Evolutionary conservation across 805 yeast species (phyloP).

Genomic region (Wickerhamomyces xylosicus): DNA sequence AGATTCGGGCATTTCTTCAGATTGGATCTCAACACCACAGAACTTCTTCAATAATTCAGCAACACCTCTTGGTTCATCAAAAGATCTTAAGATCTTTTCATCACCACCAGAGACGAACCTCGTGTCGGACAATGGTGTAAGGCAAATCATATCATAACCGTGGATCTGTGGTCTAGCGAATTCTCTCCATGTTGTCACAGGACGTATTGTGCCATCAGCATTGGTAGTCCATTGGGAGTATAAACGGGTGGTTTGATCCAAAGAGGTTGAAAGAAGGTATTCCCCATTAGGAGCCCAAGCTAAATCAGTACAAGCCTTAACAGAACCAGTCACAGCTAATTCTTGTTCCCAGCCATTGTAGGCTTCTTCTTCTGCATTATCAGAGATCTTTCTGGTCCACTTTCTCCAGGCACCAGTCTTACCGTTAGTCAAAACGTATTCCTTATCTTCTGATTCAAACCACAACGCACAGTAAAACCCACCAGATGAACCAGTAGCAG

Average conservation of each 20-base stretch:
- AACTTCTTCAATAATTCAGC: conserved; percentile 47
- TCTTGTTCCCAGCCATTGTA: conserved; percentile 35
- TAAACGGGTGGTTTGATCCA: conserved; percentile 89
- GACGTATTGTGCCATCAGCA: conserved; percentile 21
- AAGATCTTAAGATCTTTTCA: conserved; percentile 83
- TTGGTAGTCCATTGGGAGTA: conserved; percentile 50
- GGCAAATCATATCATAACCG: conserved; percentile 91
- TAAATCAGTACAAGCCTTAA: conserved; percentile 63
- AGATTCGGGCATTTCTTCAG: conserved; percentile 52
- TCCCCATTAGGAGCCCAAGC: conserved; percentile 64
- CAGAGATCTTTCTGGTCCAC: conserved; percentile 43
- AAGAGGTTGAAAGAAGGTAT: conserved; percentile 65
- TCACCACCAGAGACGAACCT: conserved; percentile 91
- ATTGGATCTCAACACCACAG: conserved; percentile 28
- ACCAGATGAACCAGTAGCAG: conserved; percentile 93
- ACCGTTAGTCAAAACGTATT: conserved; percentile 69
- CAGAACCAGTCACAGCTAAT: conserved; percentile 68
- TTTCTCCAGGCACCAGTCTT: conserved; percentile 88
- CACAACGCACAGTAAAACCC: conserved; percentile 66
- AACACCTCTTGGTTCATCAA: conserved; percentile 79
- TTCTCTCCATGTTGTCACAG: conserved; percentile 61
- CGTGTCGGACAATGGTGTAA: conserved; percentile 47
- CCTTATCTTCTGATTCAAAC: conserved; percentile 34
- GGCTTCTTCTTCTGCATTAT: conserved; percentile 8
- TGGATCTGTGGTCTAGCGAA: conserved; percentile 96